Evolutionary conservation across 2,329 filamentous ascomycete species (phyloP).

Genomic region (Nannizziopsis barbatae): DNA sequence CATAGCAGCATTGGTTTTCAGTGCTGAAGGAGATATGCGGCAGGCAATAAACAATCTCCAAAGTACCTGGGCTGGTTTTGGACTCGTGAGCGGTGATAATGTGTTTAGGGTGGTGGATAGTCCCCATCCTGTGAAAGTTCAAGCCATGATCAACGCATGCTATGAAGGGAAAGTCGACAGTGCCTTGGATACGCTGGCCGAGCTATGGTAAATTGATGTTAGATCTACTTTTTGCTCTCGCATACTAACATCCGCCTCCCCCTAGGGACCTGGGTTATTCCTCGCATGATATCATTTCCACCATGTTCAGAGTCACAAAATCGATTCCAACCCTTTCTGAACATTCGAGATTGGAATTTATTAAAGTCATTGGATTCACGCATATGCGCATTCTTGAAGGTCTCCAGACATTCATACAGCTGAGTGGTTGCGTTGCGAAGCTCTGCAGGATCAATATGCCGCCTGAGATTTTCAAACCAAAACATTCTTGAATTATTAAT

Average conservation of each 20-base stretch:
- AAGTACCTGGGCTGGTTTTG: conserved; percentile 84
- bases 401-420: conserved; percentile 84
- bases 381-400: conserved; percentile 99
- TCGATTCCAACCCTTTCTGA: conserved; percentile 85
- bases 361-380: conserved; percentile 96
- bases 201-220: conserved; percentile 56
- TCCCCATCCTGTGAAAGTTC: conserved; percentile 94
- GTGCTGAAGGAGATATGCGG: conserved; percentile 94
- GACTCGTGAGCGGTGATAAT: conserved; percentile 94
- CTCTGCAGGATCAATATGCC: conserved; percentile 97
- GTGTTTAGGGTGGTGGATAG: conserved; percentile 97
- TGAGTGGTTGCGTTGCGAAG: conserved; percentile 83
- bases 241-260: conserved; percentile 9
- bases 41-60: conserved; percentile 98
- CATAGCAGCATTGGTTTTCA: conserved; percentile 90
- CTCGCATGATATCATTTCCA: conserved; percentile 97
- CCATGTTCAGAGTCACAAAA: conserved; percentile 98
- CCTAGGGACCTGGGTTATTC: conserved; percentile 83
- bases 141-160: conserved; percentile 96
- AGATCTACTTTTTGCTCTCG: background rate
- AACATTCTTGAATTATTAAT: conserved; percentile 21
- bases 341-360: conserved; percentile 92
- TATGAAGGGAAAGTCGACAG: conserved; percentile 84
- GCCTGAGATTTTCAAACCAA: conserved; percentile 59
- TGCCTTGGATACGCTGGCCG: conserved; percentile 73